A percentile compares a stretch with the other conserved stretches of the same genome.
Conservation (phyloP, 192 early-diverging fungal species). For the Rhizophagus prolifer region DNA sequence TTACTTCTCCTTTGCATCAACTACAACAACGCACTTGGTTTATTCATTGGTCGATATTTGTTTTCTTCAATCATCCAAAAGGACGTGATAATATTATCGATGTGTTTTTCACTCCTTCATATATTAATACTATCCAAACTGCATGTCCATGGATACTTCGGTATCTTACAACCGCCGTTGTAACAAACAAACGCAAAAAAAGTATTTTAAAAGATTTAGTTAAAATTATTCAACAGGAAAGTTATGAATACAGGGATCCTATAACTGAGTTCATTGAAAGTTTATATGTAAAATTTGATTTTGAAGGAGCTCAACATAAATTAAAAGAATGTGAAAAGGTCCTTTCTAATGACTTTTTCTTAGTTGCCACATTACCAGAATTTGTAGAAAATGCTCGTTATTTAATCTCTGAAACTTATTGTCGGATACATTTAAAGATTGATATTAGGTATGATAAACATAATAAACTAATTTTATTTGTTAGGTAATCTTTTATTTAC, state of each 20-base stretch:
- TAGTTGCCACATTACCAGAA: constrained; percentile 83
- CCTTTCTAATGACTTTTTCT: constrained; percentile 88
- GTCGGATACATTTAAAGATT: constrained; percentile 95
- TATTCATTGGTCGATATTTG: constrained; percentile 96
- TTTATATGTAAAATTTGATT: constrained; percentile 93
- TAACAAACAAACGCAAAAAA: constrained; percentile 88
- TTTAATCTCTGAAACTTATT: constrained; percentile 96
- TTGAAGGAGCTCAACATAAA: constrained; percentile 86
- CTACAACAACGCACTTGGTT: constrained; percentile 92
- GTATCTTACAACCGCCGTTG: constrained; percentile 88
- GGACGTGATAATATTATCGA: constrained; percentile 94
- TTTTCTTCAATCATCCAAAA: constrained; percentile 98
- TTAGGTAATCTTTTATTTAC: background rate
- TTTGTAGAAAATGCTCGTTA: constrained; percentile 93
- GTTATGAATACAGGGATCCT: constrained; percentile 83
- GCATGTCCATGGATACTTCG: constrained; percentile 96
- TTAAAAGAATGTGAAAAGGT: constrained; percentile 87
- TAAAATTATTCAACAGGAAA: constrained; percentile 84
- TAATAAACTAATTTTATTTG: background rate
- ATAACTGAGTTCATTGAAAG: constrained; percentile 92
- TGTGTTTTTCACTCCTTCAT: constrained; percentile 85
- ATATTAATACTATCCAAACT: constrained; percentile 97
- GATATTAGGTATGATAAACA: constrained; percentile 59
- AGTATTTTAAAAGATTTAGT: constrained; percentile 87
- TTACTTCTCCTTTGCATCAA: constrained; percentile 77